Base-by-base conservation (phyloP, 1,139 yeast genomes). In the Entelexis sorbosivorans region DNA sequence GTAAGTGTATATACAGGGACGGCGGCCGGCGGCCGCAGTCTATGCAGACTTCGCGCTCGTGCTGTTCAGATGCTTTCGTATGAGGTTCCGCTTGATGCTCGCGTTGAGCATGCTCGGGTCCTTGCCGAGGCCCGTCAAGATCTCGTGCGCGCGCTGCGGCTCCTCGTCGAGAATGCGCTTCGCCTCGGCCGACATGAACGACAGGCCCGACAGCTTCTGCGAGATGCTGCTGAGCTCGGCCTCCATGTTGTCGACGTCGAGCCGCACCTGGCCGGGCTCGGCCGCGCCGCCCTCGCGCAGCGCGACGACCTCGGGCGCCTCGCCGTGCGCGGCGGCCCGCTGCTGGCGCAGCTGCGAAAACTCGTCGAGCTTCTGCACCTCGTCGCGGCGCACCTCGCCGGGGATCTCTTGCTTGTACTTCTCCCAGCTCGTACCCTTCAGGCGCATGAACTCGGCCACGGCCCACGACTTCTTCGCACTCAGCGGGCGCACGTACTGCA, bases 361-460 rank as follows among this genome's bases (percentile, higher is more conserved):
- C 34, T 39, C 61, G 58, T 63, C 65, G 66, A 60, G 72, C 60
- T 73, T 74, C 20, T 73, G 71, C 43, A 79, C 70, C 48, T 64
- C 66, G 44, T 72, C 69, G 64, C 83, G 91, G 62, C 73, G 69
- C 33, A 87, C 89, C 60, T 75, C 74, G 49, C 69, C 70, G 59
- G 81, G 82, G 46, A 95, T 95, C 61, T 81, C 77, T 44, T 75
- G 72, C 64, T 83, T 85, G 69, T 84, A 88, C 60, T 76, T 71
- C 44, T 86, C 91, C 73, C 91, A 87, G 66, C 87, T 91, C 61
- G 87, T 89, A 76, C 96, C 96, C 69, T 83, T 81, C 64, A 86
- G 82, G 64, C 76, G 81, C 70, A 87, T 79, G 64, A 91, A 85
- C 65, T 91, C 96, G 2, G 96, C 95, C 56, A 91, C 80, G n/a